Evolutionary conservation across 1,139 yeast species (phyloP), one percentile per base, ranked within the genome.

Genomic region (Meyerozyma athensensis): DNA sequence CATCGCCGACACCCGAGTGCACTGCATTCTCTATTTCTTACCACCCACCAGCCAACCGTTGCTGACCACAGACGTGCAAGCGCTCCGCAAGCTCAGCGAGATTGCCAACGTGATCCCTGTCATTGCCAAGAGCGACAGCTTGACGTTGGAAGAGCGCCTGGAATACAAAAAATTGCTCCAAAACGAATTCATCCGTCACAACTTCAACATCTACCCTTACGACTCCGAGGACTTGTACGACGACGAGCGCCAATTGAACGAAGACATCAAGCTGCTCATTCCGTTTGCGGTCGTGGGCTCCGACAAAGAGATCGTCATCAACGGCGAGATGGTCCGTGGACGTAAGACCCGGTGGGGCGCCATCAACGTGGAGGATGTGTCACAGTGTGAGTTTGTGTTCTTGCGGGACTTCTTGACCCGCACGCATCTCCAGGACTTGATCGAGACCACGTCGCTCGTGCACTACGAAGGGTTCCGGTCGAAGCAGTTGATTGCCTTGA

Each of bases 211-310:
- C 58, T 92, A 87, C 62, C 98, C 98, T 14, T 89, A 81, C 60
- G 96, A 87, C 59, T 68, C 74, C 38, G 85, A 81, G 28, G 89
- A 80, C 41, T 68, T 81, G 49, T 76, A 77, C 42, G 92, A 83
- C 24, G 96, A 86, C 50, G 92, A 84, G 57, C 77, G 79, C 52
- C 95, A 85, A 54, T 72, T 83, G 52, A 84, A 84, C 54, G 77
- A 75, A 49, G 86, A 84, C 51, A 82, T 84, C 52, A 78, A 82
- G 71, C 86, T 82, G 36, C 77, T 78, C 55, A 77, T 90, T 49
- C 98, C 98, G 21, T 92, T 92, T 68, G 97, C 98, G 1, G 79
- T 92, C 35, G 89, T 90, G 39, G 98, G 97, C 31, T 83, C 96
- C n/a, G 95, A 89, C 57, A 75, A 72, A 43, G 84, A 82, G 50